A percentile compares a stretch with the other conserved stretches of the same genome.
Conservation (phyloP, 495 filamentous ascomycete genomes). For the Lepraria neglecta region DNA sequence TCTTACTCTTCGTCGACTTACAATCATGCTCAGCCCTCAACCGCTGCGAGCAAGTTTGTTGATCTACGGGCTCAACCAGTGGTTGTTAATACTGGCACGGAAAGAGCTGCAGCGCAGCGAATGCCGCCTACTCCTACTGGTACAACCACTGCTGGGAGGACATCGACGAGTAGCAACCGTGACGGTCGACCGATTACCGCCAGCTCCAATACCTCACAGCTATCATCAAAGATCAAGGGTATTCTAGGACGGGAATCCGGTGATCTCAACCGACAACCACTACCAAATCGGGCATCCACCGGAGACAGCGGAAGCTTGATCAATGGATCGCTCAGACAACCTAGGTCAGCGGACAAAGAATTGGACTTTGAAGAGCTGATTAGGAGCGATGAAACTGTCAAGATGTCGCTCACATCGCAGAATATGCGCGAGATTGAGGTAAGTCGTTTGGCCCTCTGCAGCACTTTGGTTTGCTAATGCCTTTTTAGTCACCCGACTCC, state of each 20-base stretch:
- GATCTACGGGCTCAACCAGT: constrained; percentile 21
- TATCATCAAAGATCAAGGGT: constrained; percentile 48
- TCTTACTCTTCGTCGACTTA: neutral
- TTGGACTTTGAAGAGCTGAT: constrained; percentile 79
- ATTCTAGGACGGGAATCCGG: constrained; percentile 43
- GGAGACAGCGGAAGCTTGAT: constrained; percentile 39
- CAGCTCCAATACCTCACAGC: constrained; percentile 47
- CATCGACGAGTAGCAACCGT: constrained; percentile 42
- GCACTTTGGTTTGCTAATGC: constrained; percentile 13
- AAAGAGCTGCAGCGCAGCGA: constrained; percentile 49
- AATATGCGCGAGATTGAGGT: constrained; percentile 83
- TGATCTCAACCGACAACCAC: constrained; percentile 34
- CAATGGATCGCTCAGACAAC: constrained; percentile 32
- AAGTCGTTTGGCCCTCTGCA: constrained; percentile 30
- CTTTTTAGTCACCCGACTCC: constrained; percentile 37
- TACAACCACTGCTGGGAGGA: constrained; percentile 32
- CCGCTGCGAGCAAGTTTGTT: neutral
- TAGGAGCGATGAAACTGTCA: constrained; percentile 82
- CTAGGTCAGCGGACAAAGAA: constrained; percentile 41
- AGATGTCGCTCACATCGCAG: constrained; percentile 87
- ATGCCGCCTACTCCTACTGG: constrained; percentile 37
- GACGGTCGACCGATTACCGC: constrained; percentile 51
- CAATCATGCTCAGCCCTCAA: neutral
- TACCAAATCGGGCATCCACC: constrained; percentile 42
- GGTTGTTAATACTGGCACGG: constrained; percentile 23